Percentiles rank a stretch among this genome's conserved stretches.
Conservation (phyloP, 768 basidiomycete species). For the Mycena polygramma region DNA sequence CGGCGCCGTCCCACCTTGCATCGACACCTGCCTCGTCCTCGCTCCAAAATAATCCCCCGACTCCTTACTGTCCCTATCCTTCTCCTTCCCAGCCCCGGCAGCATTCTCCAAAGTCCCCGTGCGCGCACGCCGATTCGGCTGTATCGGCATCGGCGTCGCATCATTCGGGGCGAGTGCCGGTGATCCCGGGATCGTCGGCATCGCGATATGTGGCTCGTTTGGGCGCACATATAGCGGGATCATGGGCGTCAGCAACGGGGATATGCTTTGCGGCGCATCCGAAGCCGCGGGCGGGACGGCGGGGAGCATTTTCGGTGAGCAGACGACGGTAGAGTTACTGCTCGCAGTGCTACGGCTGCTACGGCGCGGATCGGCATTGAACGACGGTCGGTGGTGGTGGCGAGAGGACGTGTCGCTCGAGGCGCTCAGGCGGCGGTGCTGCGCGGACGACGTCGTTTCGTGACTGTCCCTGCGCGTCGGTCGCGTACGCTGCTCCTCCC, state of each 20-base stretch:
- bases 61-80: conserved; percentile 38
- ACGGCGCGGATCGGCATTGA: conserved; percentile 47
- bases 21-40: conserved; percentile 60
- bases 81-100: conserved; percentile 31
- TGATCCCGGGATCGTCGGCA: conserved; percentile 60
- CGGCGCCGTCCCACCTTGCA: conserved; percentile 51
- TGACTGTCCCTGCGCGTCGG: conserved; percentile 48
- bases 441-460: conserved; percentile 40
- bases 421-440: conserved; percentile 34
- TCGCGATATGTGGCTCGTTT: conserved; percentile 43
- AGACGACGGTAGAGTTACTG: conserved; percentile 63
- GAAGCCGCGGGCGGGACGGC: conserved; percentile 67
- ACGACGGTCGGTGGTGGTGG: conserved; percentile 38
- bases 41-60: conserved; percentile 66
- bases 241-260: conserved; percentile 71
- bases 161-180: conserved; percentile 47
- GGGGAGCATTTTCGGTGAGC: conserved; percentile 75
- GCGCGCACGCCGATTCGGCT: conserved; percentile 47
- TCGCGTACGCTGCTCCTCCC: conserved; percentile 69
- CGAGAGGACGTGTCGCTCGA: conserved; percentile 34
- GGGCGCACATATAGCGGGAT: conserved; percentile 59
- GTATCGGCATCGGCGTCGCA: conserved; percentile 46
- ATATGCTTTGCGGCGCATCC: conserved; percentile 53
- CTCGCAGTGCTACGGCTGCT: conserved; percentile 18
- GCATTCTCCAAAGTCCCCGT: conserved; percentile 60